phyloP scores from a whole-genome alignment of 1,284 basidiomycete genomes.

The Wolfiporia cocos region DNA sequence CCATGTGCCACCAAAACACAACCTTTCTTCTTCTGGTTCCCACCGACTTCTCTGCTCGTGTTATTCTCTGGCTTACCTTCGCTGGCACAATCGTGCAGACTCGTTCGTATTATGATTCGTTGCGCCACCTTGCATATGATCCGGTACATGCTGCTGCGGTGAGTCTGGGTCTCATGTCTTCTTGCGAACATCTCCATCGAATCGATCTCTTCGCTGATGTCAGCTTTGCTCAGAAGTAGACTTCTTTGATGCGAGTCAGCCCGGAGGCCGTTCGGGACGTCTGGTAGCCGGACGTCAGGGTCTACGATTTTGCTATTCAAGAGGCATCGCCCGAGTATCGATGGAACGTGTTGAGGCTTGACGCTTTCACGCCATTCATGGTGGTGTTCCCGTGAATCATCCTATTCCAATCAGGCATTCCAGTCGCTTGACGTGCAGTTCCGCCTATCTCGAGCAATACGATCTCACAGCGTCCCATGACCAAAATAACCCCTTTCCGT shows the following conservation, averaged over 20 bases:
- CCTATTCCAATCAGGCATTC: background rate
- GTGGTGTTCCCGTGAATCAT: background rate
- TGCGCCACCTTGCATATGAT: too few species aligned
- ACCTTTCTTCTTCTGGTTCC: too few species aligned
- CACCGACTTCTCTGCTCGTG: too few species aligned
- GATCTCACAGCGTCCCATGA: background rate
- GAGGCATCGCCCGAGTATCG: background rate
- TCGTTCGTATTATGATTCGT: too few species aligned
- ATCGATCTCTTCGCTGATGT: background rate
- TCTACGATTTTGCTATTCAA: background rate
- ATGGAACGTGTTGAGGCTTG: background rate
- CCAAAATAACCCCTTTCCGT: conserved; percentile 1
- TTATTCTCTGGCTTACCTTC: too few species aligned
- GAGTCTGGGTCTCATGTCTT: background rate
- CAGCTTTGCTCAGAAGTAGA: background rate
- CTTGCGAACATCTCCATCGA: background rate
- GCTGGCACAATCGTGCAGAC: too few species aligned
- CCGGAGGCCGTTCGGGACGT: background rate
- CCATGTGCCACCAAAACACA: too few species aligned
- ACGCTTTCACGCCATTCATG: background rate
- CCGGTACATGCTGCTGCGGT: background rate
- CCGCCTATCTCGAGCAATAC: background rate
- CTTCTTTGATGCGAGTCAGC: background rate
- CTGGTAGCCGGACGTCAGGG: background rate
- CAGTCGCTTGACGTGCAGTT: background rate